Conservation (phyloP, 306 rosid species). For the Prunus mongolica region DNA sequence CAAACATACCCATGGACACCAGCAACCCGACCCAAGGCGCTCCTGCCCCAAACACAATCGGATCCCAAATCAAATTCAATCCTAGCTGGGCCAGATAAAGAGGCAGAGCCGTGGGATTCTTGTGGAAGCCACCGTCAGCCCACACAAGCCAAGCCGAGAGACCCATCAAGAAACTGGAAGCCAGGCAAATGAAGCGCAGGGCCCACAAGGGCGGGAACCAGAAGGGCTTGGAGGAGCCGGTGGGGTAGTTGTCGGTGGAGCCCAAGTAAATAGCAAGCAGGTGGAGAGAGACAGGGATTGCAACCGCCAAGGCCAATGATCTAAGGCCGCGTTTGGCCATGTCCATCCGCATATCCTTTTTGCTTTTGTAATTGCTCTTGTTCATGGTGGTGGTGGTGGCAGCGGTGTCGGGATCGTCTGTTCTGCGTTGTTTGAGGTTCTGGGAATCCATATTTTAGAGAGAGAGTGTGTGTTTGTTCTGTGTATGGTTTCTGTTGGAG, state of each 20-base stretch:
- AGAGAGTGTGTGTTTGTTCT: background rate
- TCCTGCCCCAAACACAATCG: slow-evolving; percentile 47
- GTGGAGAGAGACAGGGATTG: slow-evolving; percentile 49
- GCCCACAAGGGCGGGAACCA: slow-evolving; percentile 74
- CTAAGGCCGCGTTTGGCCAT: slow-evolving; percentile 78
- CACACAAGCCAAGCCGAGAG: slow-evolving; percentile 74
- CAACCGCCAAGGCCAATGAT: slow-evolving; percentile 46
- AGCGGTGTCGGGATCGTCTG: slow-evolving; percentile 1
- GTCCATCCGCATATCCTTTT: slow-evolving; percentile 19
- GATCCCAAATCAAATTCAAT: slow-evolving; percentile 51
- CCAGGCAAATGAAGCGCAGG: slow-evolving; percentile 36
- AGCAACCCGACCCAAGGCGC: slow-evolving; percentile 36
- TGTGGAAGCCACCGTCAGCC: slow-evolving; percentile 77
- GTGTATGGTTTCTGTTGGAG: background rate
- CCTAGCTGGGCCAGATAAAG: slow-evolving; percentile 47
- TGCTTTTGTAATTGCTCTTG: slow-evolving; percentile 5
- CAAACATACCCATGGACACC: slow-evolving; percentile 33
- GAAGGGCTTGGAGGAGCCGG: slow-evolving; percentile 28
- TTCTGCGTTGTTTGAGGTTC: slow-evolving; percentile 43
- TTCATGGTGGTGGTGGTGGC: background rate
- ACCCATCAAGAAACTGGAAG: slow-evolving; percentile 55
- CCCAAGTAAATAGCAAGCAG: slow-evolving; percentile 33
- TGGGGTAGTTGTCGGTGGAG: slow-evolving; percentile 1
- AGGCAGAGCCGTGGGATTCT: slow-evolving; percentile 30
- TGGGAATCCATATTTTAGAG: slow-evolving; percentile 44